Base-by-base conservation (phyloP, 2,329 filamentous ascomycete species). In the Trichoderma polysporum region DNA sequence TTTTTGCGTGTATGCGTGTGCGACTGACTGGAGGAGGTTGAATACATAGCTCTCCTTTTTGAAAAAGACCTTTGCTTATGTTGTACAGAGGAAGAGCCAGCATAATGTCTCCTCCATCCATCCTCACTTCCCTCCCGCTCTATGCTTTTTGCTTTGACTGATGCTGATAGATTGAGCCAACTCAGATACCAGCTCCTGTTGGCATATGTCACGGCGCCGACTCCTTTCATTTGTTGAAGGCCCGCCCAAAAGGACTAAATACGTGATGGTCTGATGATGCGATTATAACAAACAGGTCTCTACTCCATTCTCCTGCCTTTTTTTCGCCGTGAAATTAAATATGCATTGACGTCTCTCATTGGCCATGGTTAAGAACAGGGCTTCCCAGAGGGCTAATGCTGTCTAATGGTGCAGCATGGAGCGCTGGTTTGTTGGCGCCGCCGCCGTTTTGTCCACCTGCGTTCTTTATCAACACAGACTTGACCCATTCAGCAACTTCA, bases 401-500 rank as follows among this genome's bases (percentile, higher is more conserved):
- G 76, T 97, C 92, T 52, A 98, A 79, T 1, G 94, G 92, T 27
- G 92, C 94, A 5, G 92, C 90, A 77, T 98, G 95, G 69, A 98
- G 80, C 3, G 95, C 94, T 17, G 95, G 95, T 74, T 91, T 92
- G 57, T 84, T 83, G 17, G 79, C 76, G 57, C 82, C 83, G 4
- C 81, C 83, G 49, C 74, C 75, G 45, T 79, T 74, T 39, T 80
- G 75, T 81, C 85, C 91, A 2, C 82, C 85, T 69, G 82, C 84
- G 54, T 76, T 74, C 39, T 71, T 71, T 74, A 89, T 89, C 73
- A 98, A 78, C 19, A 91, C 91, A 7, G 80, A 82, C 45, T 84
- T 85, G 1, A 97, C 94, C 95, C 95, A 99, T 31, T 87, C 85
- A 0, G 92, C 92, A 5, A 98, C 92, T 76, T 98, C 94, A 41